These are phyloP conservation scores for Picea mariana DNA, from an alignment of 83 land plant species.

Conservation along the genomic window DNA sequence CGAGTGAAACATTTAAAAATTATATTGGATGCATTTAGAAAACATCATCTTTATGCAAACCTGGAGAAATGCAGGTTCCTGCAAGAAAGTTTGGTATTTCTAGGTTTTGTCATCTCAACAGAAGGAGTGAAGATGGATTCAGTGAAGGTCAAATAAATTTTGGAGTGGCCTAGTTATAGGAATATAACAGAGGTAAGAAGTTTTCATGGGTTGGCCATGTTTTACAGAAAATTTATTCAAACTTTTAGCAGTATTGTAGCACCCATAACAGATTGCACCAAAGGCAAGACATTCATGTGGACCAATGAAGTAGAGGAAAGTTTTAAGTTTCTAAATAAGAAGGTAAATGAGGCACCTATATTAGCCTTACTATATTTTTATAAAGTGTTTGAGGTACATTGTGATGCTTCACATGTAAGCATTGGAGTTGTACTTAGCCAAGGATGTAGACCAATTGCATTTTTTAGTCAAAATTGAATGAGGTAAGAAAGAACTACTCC, in stretches of 20 bases:
- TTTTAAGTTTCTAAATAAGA: not conserved
- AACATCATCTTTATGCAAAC: too few species aligned
- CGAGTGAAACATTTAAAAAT: too few species aligned
- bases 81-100: not conserved
- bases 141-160: slow-evolving; percentile 18
- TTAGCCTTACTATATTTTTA: not conserved
- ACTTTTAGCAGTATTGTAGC: slow-evolving; percentile 15
- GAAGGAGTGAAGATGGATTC: slow-evolving; percentile 12
- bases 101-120: not conserved
- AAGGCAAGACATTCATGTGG: not conserved
- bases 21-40: too few species aligned
- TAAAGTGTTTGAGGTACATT: slow-evolving; percentile 13
- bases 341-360: not conserved
- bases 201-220: slow-evolving; percentile 17
- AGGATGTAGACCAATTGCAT: not conserved
- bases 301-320: not conserved
- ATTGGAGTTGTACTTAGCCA: slow-evolving; percentile 10
- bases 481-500: not conserved
- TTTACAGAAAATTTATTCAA: slow-evolving; percentile 19
- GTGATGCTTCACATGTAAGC: slow-evolving; percentile 15
- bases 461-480: slow-evolving; percentile 7
- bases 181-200: slow-evolving; percentile 4
- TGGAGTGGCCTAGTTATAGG: slow-evolving; percentile 8
- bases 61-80: slow-evolving; percentile 11
- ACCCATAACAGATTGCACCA: not conserved